Evolutionary conservation across 371 early-diverging fungal genomes (phyloP).

Genomic region (Caulochytrium protostelioides): DNA sequence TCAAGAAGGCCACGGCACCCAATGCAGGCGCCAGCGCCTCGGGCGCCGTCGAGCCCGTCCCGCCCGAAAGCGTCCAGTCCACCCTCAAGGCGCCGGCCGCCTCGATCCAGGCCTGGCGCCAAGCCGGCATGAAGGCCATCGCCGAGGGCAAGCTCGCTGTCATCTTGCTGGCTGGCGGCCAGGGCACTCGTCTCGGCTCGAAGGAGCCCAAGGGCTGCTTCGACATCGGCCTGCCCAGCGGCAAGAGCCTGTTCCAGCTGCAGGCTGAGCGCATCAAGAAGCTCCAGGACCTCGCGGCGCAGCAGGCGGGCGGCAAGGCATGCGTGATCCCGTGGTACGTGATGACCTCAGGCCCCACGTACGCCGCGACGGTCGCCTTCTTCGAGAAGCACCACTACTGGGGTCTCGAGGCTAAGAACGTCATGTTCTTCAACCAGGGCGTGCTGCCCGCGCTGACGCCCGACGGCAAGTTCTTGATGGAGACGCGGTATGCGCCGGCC

Average conservation of each 20-base stretch:
- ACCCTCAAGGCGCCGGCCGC: conserved; percentile 32
- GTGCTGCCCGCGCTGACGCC: conserved; percentile 57
- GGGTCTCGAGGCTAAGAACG: conserved; percentile 53
- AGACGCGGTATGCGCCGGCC: conserved; percentile 47
- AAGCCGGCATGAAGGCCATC: conserved; percentile 51
- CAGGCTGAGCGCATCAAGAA: conserved; percentile 76
- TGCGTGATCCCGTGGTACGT: conserved; percentile 77
- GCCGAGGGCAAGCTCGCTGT: conserved; percentile 77
- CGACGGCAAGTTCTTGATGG: conserved; percentile 73
- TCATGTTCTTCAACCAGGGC: conserved; percentile 63
- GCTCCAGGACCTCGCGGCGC: conserved; percentile 45
- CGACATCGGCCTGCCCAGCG: conserved; percentile 65
- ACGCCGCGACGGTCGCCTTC: conserved; percentile 45
- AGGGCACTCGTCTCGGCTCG: conserved; percentile 67
- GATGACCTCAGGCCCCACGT: conserved; percentile 86
- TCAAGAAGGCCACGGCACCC: conserved; percentile 38
- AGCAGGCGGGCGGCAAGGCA: conserved; percentile 7
- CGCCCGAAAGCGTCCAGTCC: conserved; percentile 49
- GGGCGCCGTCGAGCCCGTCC: conserved; percentile 44
- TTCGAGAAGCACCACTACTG: conserved; percentile 57
- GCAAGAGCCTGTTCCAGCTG: conserved; percentile 68
- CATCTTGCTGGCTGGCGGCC: conserved; percentile 72
- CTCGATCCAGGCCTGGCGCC: conserved; percentile 44
- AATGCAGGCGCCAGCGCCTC: conserved; percentile 5
- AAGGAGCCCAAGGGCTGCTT: conserved; percentile 81